These are phyloP conservation scores for Cryphonectria carpinicola DNA, from an alignment of 2,329 filamentous ascomycete genomes.

Conservation along the genomic window DNA sequence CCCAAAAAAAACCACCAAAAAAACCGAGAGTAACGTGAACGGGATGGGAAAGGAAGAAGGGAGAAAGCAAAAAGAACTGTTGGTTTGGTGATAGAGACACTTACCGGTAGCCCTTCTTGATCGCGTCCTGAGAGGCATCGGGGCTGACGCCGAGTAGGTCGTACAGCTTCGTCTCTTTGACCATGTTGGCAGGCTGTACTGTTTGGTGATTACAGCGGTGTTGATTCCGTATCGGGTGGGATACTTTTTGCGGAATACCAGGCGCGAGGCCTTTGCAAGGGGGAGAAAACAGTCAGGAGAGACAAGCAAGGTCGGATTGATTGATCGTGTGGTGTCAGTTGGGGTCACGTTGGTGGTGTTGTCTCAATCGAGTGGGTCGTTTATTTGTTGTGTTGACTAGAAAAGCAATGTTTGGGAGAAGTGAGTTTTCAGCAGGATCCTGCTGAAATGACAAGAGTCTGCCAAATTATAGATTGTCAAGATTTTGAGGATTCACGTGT, in stretches of 20 bases:
- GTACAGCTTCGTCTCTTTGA: constrained; percentile 94
- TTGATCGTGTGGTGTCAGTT: constrained; percentile 9
- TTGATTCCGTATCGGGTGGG: background rate
- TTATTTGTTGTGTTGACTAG: background rate
- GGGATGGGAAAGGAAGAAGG: background rate
- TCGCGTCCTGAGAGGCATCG: constrained; percentile 84
- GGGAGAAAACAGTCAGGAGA: constrained; percentile 14
- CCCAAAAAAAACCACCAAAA: background rate
- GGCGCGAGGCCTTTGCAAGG: constrained; percentile 21
- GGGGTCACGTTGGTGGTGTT: constrained; percentile 8
- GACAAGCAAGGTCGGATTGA: background rate
- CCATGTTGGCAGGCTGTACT: constrained; percentile 62
- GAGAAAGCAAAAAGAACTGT: background rate
- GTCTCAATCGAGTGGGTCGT: constrained; percentile 2
- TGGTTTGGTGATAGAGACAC: constrained; percentile 33
- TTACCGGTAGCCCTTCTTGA: constrained; percentile 94
- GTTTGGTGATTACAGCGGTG: background rate
- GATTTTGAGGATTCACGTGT: background rate
- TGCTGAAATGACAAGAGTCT: constrained; percentile 7
- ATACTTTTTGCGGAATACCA: background rate
- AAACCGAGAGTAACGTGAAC: background rate
- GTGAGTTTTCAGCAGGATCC: background rate
- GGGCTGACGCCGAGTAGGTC: constrained; percentile 81
- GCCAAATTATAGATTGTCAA: constrained; percentile 19
- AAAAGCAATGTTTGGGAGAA: constrained; percentile 6